Percentiles rank a stretch among this genome's conserved stretches.
Evolutionary conservation across 352 stramenopile genomes (phyloP).

Genomic region (Phytophthora hibernalis): DNA sequence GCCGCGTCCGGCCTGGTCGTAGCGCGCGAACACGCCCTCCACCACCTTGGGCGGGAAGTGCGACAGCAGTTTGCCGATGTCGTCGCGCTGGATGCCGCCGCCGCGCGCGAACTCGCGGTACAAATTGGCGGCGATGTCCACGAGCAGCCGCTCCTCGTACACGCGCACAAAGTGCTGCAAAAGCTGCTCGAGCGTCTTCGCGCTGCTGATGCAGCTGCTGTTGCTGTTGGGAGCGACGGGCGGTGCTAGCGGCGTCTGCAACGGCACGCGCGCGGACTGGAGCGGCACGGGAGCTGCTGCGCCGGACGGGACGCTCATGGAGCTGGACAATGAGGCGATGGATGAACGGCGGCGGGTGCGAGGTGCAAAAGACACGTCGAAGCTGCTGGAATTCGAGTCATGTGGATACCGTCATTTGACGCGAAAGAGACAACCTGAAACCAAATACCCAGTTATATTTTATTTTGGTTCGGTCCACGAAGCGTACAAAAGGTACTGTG

Average conservation of each 20-base stretch:
- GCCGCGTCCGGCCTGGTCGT: conserved; percentile 39
- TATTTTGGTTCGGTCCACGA: no score
- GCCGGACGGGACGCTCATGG: conserved; percentile 36
- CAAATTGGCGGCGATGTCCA: conserved; percentile 46
- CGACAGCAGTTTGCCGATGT: conserved; percentile 40
- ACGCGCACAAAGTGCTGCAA: conserved; percentile 41
- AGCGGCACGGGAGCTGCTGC: conserved; percentile 28
- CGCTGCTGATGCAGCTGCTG: neutral
- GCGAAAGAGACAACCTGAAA: no score
- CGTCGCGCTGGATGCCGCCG: conserved; percentile 39
- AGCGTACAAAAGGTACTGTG: no score
- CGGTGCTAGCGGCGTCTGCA: conserved; percentile 4
- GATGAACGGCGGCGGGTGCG: conserved; percentile 16
- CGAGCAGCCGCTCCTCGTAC: conserved; percentile 47
- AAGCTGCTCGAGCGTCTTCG: conserved; percentile 35
- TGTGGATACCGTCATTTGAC: neutral
- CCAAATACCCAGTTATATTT: no score
- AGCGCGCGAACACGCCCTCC: conserved; percentile 39
- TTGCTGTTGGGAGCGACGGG: neutral
- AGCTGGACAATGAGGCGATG: conserved; percentile 16
- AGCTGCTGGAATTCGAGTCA: conserved; percentile 8
- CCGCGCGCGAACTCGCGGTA: conserved; percentile 41
- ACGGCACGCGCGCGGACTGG: conserved; percentile 17
- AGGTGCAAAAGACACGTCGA: conserved; percentile 32
- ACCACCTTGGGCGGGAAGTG: conserved; percentile 43